Conservation (phyloP, 306 rosid genomes). For the Leucaena leucocephala region DNA sequence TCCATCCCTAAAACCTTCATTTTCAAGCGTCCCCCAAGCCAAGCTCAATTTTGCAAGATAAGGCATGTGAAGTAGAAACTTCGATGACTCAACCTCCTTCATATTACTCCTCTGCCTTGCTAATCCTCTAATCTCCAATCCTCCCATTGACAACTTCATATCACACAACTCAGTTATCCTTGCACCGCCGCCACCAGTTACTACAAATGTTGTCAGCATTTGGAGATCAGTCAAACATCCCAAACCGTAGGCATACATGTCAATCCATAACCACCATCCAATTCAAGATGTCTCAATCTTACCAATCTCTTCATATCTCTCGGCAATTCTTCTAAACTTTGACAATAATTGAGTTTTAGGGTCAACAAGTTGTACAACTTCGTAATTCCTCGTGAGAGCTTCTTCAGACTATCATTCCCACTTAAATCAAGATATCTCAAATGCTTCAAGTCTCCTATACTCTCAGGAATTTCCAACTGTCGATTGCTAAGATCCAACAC, state of each 20-base stretch:
- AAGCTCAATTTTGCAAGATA: neutral
- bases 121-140: neutral
- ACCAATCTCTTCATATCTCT: neutral
- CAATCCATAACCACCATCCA: neutral
- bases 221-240: neutral
- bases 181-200: neutral
- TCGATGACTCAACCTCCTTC: conserved; percentile 15
- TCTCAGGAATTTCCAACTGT: neutral
- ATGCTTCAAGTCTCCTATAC: neutral
- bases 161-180: neutral
- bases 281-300: neutral
- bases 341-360: neutral
- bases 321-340: neutral
- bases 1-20: neutral
- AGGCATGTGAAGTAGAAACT: neutral
- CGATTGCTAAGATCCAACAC: neutral
- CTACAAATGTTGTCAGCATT: neutral
- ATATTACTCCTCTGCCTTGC: neutral
- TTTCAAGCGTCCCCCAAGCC: rapidly evolving
- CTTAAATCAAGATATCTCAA: conserved; percentile 17
- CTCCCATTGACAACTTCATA: too few species aligned
- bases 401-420: rapidly evolving
- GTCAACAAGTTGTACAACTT: neutral
- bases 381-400: neutral
- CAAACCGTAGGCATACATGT: neutral